Percentiles rank a stretch among this genome's conserved stretches.
These are phyloP conservation scores for Saccharum spontaneum DNA, from an alignment of 176 grass and related monocot species.

Conservation along the genomic window DNA sequence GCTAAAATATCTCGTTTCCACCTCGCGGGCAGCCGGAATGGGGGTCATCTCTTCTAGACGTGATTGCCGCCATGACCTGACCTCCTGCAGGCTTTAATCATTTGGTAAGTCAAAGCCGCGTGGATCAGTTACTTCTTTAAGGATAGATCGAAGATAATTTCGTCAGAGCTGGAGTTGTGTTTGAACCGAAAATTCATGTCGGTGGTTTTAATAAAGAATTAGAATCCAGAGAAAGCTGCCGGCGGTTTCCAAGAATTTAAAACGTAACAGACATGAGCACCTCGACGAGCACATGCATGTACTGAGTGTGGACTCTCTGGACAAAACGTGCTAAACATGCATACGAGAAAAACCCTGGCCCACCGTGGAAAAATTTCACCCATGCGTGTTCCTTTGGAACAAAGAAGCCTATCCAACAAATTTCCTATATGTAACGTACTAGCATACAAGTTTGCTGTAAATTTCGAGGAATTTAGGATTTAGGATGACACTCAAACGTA, in stretches of 20 bases:
- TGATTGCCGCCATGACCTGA: background rate
- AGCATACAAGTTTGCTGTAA: background rate
- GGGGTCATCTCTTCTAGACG: background rate
- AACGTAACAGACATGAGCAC: background rate
- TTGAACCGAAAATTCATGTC: background rate
- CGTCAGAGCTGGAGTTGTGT: background rate
- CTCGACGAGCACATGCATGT: background rate
- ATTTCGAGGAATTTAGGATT: background rate
- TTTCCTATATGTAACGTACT: background rate
- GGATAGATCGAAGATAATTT: background rate
- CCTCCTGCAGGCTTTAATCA: too few species aligned
- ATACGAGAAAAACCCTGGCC: background rate
- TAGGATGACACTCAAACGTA: background rate
- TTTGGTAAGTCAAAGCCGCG: background rate
- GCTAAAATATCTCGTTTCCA: background rate
- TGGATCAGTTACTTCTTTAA: background rate
- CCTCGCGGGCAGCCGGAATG: background rate
- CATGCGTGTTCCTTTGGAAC: background rate
- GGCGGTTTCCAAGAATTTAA: background rate
- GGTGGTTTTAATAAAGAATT: background rate
- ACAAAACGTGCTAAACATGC: conserved; percentile 14
- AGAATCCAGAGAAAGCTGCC: background rate
- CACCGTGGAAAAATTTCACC: background rate
- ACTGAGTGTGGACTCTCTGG: background rate
- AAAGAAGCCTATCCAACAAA: background rate